Percentiles rank a stretch among this genome's conserved stretches.
phyloP scores from a whole-genome alignment of 371 early-diverging fungal species.

The Globomyces sp. region DNA sequence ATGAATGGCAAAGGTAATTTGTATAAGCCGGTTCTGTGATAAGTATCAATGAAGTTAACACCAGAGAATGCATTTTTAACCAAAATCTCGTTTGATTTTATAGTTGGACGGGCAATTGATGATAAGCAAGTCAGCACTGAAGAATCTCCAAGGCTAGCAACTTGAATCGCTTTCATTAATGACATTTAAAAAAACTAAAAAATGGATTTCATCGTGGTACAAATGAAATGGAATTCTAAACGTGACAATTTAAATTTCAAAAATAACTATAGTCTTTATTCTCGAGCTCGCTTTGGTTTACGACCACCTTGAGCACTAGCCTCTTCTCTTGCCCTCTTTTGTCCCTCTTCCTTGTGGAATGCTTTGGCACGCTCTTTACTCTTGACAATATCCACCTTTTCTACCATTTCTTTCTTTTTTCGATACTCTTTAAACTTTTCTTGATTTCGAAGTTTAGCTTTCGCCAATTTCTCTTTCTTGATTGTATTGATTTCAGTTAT shows the following conservation, averaged over 20 bases:
- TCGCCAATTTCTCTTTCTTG: conserved; percentile 75
- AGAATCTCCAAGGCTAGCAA: conserved; percentile 66
- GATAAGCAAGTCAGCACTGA: conserved; percentile 62
- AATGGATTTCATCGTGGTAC: too few relatives aligned
- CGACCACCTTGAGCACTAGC: background rate
- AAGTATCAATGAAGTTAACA: conserved; percentile 93
- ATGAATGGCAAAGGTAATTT: conserved; percentile 65
- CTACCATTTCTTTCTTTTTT: conserved; percentile 31
- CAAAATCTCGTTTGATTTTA: conserved; percentile 58
- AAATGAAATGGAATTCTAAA: background rate
- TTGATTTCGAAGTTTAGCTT: conserved; percentile 61
- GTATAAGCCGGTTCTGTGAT: conserved; percentile 87
- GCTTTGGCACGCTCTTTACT: conserved; percentile 31
- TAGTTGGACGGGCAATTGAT: conserved; percentile 24
- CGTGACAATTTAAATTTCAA: background rate
- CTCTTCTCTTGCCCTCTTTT: conserved; percentile 10
- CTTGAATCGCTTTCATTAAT: conserved; percentile 59
- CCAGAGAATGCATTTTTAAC: conserved; percentile 80
- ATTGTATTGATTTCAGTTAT: conserved; percentile 87
- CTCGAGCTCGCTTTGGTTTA: background rate
- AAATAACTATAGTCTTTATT: background rate
- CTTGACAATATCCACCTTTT: conserved; percentile 22
- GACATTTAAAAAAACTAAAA: too few relatives aligned
- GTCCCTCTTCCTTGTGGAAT: conserved; percentile 19
- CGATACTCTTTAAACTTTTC: conserved; percentile 25